Percentiles rank a stretch among this genome's conserved stretches.
Evolutionary conservation across 2,329 filamentous ascomycete genomes (phyloP).

Genomic region (Aspergillus novoparasiticus): DNA sequence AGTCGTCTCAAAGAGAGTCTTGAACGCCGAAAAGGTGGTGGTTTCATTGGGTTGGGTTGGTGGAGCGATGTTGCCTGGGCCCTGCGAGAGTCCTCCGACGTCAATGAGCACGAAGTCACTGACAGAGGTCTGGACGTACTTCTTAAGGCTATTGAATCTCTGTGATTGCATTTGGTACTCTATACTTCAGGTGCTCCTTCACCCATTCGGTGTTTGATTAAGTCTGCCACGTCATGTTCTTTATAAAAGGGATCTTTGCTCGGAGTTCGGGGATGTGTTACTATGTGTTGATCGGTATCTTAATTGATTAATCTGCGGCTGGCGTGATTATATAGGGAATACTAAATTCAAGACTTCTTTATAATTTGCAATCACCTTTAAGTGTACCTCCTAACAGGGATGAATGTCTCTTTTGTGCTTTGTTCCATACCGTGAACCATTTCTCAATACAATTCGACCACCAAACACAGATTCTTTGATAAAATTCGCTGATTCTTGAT

Average conservation of each 20-base stretch:
- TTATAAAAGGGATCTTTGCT: neutral
- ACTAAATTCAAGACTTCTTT: neutral
- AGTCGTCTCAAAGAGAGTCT: conserved; percentile 85
- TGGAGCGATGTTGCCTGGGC: conserved; percentile 85
- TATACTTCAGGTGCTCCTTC: neutral
- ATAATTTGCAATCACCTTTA: neutral
- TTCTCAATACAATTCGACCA: neutral
- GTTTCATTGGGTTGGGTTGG: conserved; percentile 80
- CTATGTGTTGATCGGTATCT: neutral
- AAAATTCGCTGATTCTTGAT: neutral
- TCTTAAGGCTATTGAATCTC: conserved; percentile 57
- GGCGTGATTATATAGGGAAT: neutral
- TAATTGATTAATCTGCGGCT: neutral
- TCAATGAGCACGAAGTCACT: conserved; percentile 40
- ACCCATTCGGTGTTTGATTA: neutral
- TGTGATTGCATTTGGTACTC: conserved; percentile 39
- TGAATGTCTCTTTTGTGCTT: neutral
- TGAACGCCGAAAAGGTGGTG: conserved; percentile 75
- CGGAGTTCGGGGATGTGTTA: neutral
- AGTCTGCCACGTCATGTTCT: neutral
- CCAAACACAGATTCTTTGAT: too few species aligned
- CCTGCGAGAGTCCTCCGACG: conserved; percentile 57
- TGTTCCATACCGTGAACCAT: neutral
- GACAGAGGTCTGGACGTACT: conserved; percentile 60
- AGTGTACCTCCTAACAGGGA: neutral